Conservation (phyloP, 352 stramenopile species). For the Pythium rishiriense region DNA sequence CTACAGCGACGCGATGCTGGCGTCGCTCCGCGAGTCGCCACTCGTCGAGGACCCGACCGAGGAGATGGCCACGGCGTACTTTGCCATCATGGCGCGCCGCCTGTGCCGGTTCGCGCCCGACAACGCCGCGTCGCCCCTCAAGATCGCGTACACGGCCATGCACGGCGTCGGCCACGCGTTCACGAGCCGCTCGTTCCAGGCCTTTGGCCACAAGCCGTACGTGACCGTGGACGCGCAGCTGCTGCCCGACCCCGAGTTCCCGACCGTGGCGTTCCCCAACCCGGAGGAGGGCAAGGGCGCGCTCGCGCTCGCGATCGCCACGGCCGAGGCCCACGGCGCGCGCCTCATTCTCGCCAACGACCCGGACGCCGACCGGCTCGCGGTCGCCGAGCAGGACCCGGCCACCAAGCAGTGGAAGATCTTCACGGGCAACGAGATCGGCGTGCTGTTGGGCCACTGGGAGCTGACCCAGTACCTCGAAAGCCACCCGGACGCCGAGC, state of each 20-base stretch:
- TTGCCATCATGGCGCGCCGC: conserved; percentile 41
- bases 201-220: conserved; percentile 89
- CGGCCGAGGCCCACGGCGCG: conserved; percentile 68
- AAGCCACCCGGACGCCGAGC: conserved; percentile 53
- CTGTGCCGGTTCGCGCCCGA: conserved; percentile 71
- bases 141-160: conserved; percentile 97
- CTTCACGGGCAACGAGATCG: conserved; percentile 99
- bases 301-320: conserved; percentile 92
- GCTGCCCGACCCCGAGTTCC: conserved; percentile 95
- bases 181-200: conserved; percentile 89
- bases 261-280: conserved; percentile 97
- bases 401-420: conserved; percentile 90
- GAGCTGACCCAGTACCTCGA: conserved; percentile 72
- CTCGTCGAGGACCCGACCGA: conserved; percentile 70
- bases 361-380: conserved; percentile 97
- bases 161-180: conserved; percentile 96
- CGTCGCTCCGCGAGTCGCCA: conserved; percentile 35
- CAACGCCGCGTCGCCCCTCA: conserved; percentile 60
- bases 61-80: conserved; percentile 76
- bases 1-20: conserved; percentile 55
- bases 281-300: conserved; percentile 97
- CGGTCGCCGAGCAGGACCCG: conserved; percentile 91
- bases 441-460: conserved; percentile 94
- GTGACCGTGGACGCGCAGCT: conserved; percentile 86
- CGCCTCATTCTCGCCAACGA: conserved; percentile 97